Conservation (phyloP, 495 filamentous ascomycete species). For the Letharia lupina region DNA sequence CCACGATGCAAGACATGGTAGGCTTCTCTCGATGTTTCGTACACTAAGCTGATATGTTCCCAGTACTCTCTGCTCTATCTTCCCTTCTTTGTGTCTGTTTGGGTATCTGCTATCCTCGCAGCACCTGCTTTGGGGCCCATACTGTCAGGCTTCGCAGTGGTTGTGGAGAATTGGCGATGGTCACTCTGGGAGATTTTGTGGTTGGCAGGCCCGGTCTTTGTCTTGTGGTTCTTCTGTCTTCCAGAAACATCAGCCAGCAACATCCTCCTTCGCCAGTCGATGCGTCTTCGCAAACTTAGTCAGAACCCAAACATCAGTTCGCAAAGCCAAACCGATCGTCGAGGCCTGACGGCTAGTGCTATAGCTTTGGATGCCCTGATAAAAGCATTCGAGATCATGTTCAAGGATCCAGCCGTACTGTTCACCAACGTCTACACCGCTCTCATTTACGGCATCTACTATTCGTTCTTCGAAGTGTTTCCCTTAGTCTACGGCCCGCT, state of each 20-base stretch:
- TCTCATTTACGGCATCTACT: constrained; percentile 7
- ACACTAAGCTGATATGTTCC: not conserved
- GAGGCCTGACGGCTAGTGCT: constrained; percentile 36
- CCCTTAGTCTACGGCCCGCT: constrained; percentile 29
- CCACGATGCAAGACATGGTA: constrained; percentile 24
- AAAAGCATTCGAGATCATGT: constrained; percentile 53
- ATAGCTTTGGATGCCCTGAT: constrained; percentile 50
- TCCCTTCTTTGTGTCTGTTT: constrained; percentile 42
- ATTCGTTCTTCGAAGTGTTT: constrained; percentile 19
- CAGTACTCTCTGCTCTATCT: constrained; percentile 28
- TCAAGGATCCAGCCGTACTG: constrained; percentile 38
- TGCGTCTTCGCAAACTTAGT: constrained; percentile 34
- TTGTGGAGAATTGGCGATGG: constrained; percentile 43
- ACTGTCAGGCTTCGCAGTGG: constrained; percentile 51
- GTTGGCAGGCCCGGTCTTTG: constrained; percentile 38
- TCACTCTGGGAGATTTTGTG: constrained; percentile 42
- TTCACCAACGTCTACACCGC: constrained; percentile 2
- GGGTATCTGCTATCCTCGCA: constrained; percentile 35
- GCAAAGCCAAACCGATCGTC: constrained; percentile 41
- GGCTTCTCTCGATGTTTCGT: not conserved
- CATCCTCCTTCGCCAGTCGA: constrained; percentile 40
- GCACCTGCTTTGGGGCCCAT: constrained; percentile 48
- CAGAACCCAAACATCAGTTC: constrained; percentile 36
- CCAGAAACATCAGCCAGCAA: constrained; percentile 41
- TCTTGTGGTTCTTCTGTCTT: constrained; percentile 39